These are phyloP conservation scores for Rhodosorus marinus DNA, from an alignment of 23 red algal genomes.

Conservation along the genomic window DNA sequence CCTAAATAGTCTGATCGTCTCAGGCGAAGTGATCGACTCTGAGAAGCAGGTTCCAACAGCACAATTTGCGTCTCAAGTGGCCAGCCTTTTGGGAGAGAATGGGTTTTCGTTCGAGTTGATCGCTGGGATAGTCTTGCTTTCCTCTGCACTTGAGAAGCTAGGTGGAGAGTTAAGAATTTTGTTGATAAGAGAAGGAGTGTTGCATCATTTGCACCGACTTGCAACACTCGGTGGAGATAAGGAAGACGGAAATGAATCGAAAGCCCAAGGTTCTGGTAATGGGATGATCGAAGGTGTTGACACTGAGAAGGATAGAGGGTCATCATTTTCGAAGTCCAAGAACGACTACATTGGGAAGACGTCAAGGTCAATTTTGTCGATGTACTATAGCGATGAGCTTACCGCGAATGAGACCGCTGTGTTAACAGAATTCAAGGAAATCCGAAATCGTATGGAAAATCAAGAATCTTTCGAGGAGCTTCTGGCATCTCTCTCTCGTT, in stretches of 20 bases:
- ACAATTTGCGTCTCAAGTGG: slow-evolving; percentile 30
- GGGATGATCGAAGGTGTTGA: neutral
- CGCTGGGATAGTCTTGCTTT: slow-evolving; percentile 25
- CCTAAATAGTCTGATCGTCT: neutral
- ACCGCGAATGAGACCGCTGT: no score
- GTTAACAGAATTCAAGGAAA: no score
- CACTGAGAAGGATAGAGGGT: neutral
- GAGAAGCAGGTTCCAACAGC: neutral
- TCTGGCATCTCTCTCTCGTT: no score
- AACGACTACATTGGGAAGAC: no score
- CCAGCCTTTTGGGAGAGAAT: slow-evolving; percentile 30
- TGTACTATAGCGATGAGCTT: no score
- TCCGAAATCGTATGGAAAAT: no score
- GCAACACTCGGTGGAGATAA: neutral
- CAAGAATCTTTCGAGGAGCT: no score
- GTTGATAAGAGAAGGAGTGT: slow-evolving; percentile 56
- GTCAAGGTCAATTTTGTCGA: no score
- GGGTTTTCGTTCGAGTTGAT: slow-evolving; percentile 12
- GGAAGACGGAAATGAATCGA: neutral
- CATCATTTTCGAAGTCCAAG: neutral
- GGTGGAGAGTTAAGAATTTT: slow-evolving; percentile 15
- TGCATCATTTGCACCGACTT: slow-evolving; percentile 21
- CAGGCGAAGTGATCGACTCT: neutral
- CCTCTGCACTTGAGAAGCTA: slow-evolving; percentile 19
- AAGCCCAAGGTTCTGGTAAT: neutral